These are phyloP conservation scores for Salvia miltiorrhiza DNA, from an alignment of 257 asterid species.

Conservation along the genomic window DNA sequence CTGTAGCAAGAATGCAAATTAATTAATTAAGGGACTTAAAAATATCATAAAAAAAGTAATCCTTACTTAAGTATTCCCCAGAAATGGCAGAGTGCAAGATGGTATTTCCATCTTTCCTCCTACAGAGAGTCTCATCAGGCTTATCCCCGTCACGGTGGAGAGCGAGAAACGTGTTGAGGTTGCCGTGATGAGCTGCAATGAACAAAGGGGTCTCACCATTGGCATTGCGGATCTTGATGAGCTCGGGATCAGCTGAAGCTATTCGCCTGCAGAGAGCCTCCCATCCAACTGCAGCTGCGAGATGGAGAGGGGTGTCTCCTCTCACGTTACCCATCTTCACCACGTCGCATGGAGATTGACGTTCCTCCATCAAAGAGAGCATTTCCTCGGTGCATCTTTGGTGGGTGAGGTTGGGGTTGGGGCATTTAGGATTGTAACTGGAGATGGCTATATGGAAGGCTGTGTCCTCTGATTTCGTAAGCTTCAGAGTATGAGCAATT, in stretches of 20 bases:
- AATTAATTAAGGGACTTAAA: background rate
- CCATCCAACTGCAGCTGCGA: constrained; percentile 51
- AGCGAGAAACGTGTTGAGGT: constrained; percentile 22
- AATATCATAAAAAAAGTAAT: background rate
- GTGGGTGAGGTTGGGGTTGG: background rate
- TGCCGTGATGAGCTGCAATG: constrained; percentile 38
- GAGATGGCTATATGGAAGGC: constrained; percentile 49
- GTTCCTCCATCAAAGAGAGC: constrained; percentile 8
- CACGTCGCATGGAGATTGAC: background rate
- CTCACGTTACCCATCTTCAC: constrained; percentile 15
- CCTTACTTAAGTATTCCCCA: constrained; percentile 43
- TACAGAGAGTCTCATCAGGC: constrained; percentile 25
- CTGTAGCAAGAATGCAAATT: constrained; percentile 23
- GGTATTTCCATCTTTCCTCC: constrained; percentile 42
- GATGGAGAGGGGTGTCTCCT: constrained; percentile 52
- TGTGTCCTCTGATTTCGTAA: constrained; percentile 45
- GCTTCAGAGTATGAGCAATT: background rate
- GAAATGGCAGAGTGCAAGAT: constrained; percentile 40
- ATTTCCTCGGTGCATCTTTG: background rate
- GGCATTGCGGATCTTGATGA: constrained; percentile 26
- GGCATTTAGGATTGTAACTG: constrained; percentile 20
- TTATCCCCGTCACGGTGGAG: constrained; percentile 4
- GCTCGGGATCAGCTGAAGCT: background rate
- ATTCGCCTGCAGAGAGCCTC: constrained; percentile 16
- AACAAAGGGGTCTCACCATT: constrained; percentile 48